Conservation (phyloP, 2,329 filamentous ascomycete genomes). For the Calonectria montana region DNA sequence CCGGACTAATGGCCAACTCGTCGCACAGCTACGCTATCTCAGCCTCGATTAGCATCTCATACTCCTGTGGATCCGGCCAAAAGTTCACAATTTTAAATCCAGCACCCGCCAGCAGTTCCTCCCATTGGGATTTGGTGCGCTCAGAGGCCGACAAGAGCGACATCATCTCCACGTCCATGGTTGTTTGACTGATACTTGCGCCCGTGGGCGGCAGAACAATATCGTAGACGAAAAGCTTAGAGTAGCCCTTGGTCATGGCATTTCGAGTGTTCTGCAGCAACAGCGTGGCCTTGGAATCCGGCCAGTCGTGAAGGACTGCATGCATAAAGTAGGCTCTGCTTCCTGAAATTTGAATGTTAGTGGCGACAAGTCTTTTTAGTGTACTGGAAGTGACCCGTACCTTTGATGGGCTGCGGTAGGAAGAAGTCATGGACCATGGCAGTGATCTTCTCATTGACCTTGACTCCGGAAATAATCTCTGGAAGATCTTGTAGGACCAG, state of each 20-base stretch:
- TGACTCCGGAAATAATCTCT: conserved; percentile 19
- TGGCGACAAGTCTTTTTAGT: background rate
- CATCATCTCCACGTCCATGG: conserved; percentile 45
- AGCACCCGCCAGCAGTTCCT: conserved; percentile 9
- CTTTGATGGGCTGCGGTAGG: conserved; percentile 22
- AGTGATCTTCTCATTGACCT: conserved; percentile 25
- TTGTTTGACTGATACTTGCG: conserved; percentile 37
- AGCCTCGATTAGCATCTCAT: conserved; percentile 36
- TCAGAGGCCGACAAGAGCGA: conserved; percentile 39
- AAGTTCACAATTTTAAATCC: conserved; percentile 31
- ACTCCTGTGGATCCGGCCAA: conserved; percentile 38
- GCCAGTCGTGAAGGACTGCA: conserved; percentile 62
- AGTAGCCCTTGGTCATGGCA: conserved; percentile 40
- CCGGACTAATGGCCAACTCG: too few relatives aligned
- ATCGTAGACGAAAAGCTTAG: conserved; percentile 37
- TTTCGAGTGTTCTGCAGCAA: conserved; percentile 41
- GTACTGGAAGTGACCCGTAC: background rate
- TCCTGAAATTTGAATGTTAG: background rate
- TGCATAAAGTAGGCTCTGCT: conserved; percentile 59
- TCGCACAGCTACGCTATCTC: conserved; percentile 11
- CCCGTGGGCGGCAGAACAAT: conserved; percentile 30
- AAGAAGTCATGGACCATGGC: conserved; percentile 34
- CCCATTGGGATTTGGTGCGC: conserved; percentile 32
- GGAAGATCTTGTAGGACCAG: conserved; percentile 32
- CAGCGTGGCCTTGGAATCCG: conserved; percentile 47